Evolutionary conservation across 257 asterid genomes (phyloP).

Genomic region (Solanum ossicruentum): DNA sequence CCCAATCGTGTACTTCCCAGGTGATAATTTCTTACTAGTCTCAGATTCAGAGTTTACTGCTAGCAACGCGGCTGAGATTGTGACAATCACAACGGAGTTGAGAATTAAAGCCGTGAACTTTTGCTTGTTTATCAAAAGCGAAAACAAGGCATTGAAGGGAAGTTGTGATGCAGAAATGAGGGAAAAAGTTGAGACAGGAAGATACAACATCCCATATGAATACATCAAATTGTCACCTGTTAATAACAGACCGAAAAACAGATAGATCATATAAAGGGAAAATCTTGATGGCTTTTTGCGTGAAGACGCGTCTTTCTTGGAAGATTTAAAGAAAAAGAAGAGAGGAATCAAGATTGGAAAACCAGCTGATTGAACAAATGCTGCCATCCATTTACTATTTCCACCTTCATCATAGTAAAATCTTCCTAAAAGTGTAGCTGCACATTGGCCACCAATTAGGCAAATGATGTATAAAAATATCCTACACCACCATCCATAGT

Average conservation of each 20-base stretch:
- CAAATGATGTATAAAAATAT: conserved; percentile 5
- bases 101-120: conserved; percentile 20
- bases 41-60: conserved; percentile 20
- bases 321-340: not conserved
- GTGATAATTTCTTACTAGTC: not conserved
- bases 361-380: conserved; percentile 26
- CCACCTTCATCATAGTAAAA: conserved; percentile 27
- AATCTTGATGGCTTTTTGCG: not conserved
- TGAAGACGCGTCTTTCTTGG: not conserved
- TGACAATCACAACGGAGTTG: conserved; percentile 21
- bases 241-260: conserved; percentile 13
- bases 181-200: conserved; percentile 30
- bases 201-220: conserved; percentile 21
- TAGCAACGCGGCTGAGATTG: conserved; percentile 25
- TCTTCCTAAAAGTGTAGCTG: conserved; percentile 25
- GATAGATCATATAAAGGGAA: not conserved
- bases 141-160: conserved; percentile 23
- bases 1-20: conserved; percentile 10
- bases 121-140: conserved; percentile 20
- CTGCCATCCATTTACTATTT: conserved; percentile 32
- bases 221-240: conserved; percentile 26
- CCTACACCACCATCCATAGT: conserved; percentile 16
- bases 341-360: conserved; percentile 19
- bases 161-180: conserved; percentile 27
- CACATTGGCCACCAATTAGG: conserved; percentile 20